Evolutionary conservation across 768 basidiomycete species (phyloP).

Genomic region (Tricholoma bakamatsutake): DNA sequence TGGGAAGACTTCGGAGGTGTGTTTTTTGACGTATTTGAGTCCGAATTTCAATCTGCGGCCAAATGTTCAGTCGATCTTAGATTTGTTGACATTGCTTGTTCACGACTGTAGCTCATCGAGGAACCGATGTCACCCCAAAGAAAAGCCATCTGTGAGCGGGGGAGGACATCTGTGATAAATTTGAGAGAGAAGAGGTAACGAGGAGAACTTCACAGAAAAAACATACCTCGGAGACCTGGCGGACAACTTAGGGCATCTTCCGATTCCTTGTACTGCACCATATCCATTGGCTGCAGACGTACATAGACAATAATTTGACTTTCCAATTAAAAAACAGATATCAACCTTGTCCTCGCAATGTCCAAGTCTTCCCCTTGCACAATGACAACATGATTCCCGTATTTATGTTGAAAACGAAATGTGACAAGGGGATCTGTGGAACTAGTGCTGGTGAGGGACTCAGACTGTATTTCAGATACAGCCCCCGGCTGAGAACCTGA

Average conservation of each 20-base stretch:
- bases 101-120: constrained; percentile 44
- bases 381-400: constrained; percentile 66
- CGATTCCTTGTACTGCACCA: constrained; percentile 68
- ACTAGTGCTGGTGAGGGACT: constrained; percentile 6
- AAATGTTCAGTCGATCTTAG: no score
- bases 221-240: constrained; percentile 74
- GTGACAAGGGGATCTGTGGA: constrained; percentile 38
- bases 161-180: constrained; percentile 68
- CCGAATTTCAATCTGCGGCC: no score
- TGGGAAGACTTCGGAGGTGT: no score
- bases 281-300: constrained; percentile 58
- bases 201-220: constrained; percentile 49
- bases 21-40: no score
- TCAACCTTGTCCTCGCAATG: constrained; percentile 73
- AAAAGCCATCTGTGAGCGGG: constrained; percentile 55
- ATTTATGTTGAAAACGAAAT: constrained; percentile 60
- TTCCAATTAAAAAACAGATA: background rate
- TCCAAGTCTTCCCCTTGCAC: constrained; percentile 58
- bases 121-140: constrained; percentile 75
- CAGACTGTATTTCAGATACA: constrained; percentile 12
- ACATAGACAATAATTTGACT: background rate
- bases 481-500: constrained; percentile 5
- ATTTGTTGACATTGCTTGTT: no score
- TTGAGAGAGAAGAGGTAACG: constrained; percentile 62
- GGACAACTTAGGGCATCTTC: constrained; percentile 53